Percentiles rank a stretch among this genome's conserved stretches.
phyloP scores from a whole-genome alignment of 108 stramenopile genomes.

The Cylindrotheca closterium region DNA sequence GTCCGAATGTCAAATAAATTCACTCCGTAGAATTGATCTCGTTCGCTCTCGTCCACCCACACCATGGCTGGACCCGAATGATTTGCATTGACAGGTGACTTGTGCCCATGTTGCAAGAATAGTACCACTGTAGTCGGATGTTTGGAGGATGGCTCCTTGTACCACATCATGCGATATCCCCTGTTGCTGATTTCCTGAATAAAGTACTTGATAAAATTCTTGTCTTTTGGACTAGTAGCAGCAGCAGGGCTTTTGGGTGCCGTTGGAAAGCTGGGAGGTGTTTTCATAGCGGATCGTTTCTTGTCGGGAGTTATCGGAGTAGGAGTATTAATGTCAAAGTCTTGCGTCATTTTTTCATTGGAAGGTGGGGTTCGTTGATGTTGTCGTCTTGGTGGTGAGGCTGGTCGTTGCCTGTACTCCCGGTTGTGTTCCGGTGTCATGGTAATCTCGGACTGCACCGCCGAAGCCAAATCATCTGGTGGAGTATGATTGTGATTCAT shows the following conservation, averaged over 20 bases:
- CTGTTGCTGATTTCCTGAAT: not conserved
- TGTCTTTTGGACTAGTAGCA: not conserved
- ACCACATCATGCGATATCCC: not conserved
- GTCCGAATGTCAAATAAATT: slow-evolving; percentile 52
- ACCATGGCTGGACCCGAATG: slow-evolving; percentile 40
- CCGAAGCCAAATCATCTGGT: too few species aligned
- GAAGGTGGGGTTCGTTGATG: too few species aligned
- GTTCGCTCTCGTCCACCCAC: slow-evolving; percentile 28
- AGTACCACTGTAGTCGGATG: not conserved
- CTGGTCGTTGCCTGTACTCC: too few species aligned
- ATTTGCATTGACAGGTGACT: not conserved
- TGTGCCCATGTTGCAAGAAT: not conserved
- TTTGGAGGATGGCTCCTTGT: not conserved
- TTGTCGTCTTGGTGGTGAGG: too few species aligned
- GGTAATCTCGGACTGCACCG: too few species aligned
- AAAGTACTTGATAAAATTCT: not conserved
- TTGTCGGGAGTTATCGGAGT: not conserved
- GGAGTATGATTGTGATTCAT: too few species aligned
- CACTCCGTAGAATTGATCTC: slow-evolving; percentile 17
- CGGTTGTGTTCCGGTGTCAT: too few species aligned
- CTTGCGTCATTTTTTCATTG: too few species aligned
- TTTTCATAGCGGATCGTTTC: not conserved
- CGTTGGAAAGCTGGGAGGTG: not conserved
- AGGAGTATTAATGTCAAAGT: not conserved
- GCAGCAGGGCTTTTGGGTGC: not conserved